Conservation (phyloP, 1,139 yeast genomes). For the Blastobotrys persicus region DNA sequence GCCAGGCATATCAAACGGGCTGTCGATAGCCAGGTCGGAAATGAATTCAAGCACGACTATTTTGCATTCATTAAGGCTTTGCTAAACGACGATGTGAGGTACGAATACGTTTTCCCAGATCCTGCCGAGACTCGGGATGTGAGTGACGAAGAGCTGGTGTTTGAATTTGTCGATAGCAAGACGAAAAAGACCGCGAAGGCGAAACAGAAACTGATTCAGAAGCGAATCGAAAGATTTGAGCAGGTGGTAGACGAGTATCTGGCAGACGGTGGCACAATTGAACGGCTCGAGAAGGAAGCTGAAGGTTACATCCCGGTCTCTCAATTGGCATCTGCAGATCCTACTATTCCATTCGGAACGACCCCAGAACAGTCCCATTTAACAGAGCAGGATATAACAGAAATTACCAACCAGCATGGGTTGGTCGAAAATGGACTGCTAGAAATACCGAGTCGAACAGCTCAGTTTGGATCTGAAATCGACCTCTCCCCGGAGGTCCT, state of each 20-base stretch:
- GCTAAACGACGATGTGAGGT: constrained; percentile 10
- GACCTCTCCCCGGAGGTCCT: constrained; percentile 46
- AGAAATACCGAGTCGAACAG: constrained; percentile 44
- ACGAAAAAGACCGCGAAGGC: constrained; percentile 47
- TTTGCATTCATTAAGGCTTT: not conserved
- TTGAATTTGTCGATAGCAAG: constrained; percentile 75
- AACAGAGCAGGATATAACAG: constrained; percentile 45
- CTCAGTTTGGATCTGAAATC: constrained; percentile 46
- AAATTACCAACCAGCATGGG: constrained; percentile 52
- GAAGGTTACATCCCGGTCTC: constrained; percentile 45
- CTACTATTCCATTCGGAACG: constrained; percentile 6
- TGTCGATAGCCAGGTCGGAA: constrained; percentile 1
- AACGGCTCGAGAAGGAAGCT: constrained; percentile 40
- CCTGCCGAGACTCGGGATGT: constrained; percentile 34
- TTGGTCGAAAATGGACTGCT: constrained; percentile 49
- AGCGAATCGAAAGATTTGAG: constrained; percentile 56
- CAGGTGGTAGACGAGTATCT: constrained; percentile 43
- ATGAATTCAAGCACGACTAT: not conserved
- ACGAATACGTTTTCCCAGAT: constrained; percentile 1
- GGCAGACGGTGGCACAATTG: constrained; percentile 40
- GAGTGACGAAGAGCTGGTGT: constrained; percentile 48
- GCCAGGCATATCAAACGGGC: constrained; percentile 1
- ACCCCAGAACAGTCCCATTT: constrained; percentile 44
- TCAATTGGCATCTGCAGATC: constrained; percentile 17
- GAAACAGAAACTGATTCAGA: constrained; percentile 57